These are phyloP conservation scores for Globisporangium ultimum DNA, from an alignment of 352 stramenopile species.

Conservation along the genomic window DNA sequence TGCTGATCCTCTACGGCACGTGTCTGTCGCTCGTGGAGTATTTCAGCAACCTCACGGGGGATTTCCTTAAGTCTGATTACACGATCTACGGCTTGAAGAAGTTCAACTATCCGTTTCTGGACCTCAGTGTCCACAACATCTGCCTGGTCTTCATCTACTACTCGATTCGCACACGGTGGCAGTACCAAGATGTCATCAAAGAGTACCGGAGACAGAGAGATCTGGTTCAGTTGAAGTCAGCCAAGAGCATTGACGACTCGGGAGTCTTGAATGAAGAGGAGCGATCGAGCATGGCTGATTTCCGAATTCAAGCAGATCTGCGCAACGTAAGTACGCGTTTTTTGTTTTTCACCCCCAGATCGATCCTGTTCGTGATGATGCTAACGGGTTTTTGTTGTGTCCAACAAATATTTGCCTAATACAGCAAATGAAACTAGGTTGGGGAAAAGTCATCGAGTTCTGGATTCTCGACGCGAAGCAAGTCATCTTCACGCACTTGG, in stretches of 20 bases:
- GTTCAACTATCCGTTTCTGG: constrained; percentile 75
- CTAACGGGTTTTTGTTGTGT: not conserved
- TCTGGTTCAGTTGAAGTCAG: constrained; percentile 13
- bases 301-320: constrained; percentile 43
- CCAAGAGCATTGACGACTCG: not conserved
- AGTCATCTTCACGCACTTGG: constrained; percentile 71
- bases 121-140: constrained; percentile 72
- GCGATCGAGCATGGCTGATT: constrained; percentile 30
- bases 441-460: constrained; percentile 43
- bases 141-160: constrained; percentile 76
- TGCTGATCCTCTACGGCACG: constrained; percentile 67
- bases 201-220: constrained; percentile 19
- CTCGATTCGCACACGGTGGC: constrained; percentile 74
- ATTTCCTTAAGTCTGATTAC: constrained; percentile 44
- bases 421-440: constrained; percentile 52
- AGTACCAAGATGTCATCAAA: constrained; percentile 64
- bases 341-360: not conserved
- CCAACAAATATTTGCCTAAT: constrained; percentile 1
- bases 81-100: constrained; percentile 52
- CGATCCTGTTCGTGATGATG: not conserved
- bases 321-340: constrained; percentile 28
- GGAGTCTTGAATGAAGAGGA: constrained; percentile 13
- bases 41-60: constrained; percentile 58
- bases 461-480: constrained; percentile 74
- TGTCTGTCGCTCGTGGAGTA: constrained; percentile 60